Evolutionary conservation across 139 green algal species (phyloP).

Genomic region (Asterochloris erici): DNA sequence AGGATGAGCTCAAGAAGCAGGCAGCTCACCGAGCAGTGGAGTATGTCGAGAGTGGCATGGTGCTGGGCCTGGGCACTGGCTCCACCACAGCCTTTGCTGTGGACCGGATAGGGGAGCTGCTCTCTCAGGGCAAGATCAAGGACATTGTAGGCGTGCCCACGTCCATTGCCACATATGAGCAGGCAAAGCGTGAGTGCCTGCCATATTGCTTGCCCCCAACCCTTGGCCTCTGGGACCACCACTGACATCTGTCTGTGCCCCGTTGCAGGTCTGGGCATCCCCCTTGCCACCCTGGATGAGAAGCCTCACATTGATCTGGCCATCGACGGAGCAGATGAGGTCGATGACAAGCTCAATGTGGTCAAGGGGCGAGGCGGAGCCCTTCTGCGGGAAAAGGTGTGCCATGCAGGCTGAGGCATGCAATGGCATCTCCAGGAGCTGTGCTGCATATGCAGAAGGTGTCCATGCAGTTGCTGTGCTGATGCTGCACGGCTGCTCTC

Average conservation of each 20-base stretch:
- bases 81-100: conserved; percentile 99
- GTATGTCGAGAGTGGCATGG: conserved; percentile 96
- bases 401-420: too few species aligned
- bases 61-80: conserved; percentile 95
- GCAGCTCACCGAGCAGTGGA: conserved; percentile 94
- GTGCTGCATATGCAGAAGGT: not conserved
- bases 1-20: conserved; percentile 96
- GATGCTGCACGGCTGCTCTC: not conserved
- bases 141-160: conserved; percentile 97
- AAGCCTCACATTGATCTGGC: conserved; percentile 93
- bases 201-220: not conserved
- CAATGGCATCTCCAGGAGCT: too few species aligned
- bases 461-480: not conserved
- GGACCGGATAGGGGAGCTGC: conserved; percentile 90
- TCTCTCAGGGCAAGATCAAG: conserved; percentile 86
- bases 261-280: conserved; percentile 80
- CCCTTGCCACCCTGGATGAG: conserved; percentile 93
- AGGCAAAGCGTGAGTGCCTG: conserved; percentile 56
- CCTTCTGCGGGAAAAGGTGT: conserved; percentile 93
- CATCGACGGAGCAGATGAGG: conserved; percentile 98
- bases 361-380: conserved; percentile 98
- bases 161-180: conserved; percentile 90
- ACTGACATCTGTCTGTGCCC: not conserved
- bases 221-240: not conserved
- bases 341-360: conserved; percentile 94